These are phyloP conservation scores for Sophora flavescens DNA, from an alignment of 306 rosid species.

Conservation along the genomic window DNA sequence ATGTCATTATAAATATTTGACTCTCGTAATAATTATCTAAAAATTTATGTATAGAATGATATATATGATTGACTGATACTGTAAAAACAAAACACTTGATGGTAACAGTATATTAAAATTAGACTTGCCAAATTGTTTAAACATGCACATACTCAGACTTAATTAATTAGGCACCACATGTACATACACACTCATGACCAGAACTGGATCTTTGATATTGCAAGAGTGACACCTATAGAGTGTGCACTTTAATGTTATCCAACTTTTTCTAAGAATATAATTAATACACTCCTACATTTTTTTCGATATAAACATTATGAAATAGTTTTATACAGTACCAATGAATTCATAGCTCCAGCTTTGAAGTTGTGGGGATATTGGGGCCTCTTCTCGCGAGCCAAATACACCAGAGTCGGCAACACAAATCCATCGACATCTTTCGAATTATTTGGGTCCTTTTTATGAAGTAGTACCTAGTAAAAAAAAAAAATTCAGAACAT, in stretches of 20 bases:
- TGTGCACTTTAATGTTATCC: not conserved
- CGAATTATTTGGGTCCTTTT: conserved; percentile 55
- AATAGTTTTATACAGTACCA: conserved; percentile 54
- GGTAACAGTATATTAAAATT: too few species aligned
- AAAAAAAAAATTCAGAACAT: not conserved
- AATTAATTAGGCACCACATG: not conserved
- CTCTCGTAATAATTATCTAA: too few species aligned
- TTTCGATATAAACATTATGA: not conserved
- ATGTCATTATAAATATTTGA: too few species aligned
- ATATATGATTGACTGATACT: too few species aligned
- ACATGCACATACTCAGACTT: not conserved
- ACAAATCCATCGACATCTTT: conserved; percentile 61
- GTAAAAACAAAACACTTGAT: too few species aligned
- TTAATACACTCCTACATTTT: not conserved
- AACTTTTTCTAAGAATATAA: not conserved
- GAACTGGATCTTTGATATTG: not conserved
- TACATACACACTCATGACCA: not conserved
- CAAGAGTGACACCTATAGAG: not conserved
- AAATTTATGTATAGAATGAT: too few species aligned
- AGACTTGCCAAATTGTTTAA: not conserved
- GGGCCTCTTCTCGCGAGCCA: conserved; percentile 90
- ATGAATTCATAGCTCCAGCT: conserved; percentile 93
- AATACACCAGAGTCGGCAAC: conserved; percentile 78
- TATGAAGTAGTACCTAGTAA: conserved; percentile 71
- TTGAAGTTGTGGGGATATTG: conserved; percentile 75